Base-by-base conservation (phyloP, 139 green algal species). In the Chlorella sorokiniana region DNA sequence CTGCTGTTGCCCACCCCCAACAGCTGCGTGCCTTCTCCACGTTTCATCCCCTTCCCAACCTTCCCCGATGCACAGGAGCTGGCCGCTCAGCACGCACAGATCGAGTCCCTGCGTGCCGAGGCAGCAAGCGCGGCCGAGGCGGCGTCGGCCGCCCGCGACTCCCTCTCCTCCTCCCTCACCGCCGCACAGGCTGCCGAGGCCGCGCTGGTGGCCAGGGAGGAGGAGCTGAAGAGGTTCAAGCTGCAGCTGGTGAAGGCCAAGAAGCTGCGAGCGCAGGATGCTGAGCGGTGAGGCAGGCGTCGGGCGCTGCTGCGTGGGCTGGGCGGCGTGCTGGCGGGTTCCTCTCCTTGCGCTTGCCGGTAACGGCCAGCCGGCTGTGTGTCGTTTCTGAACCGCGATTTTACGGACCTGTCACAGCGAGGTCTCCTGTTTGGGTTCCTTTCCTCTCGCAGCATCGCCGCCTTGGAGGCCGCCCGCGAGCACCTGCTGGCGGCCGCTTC, bases 161-260 rank as follows among this genome's bases (percentile, higher is more conserved):
- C n/a, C n/a, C n/a, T n/a, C n/a, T n/a, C n/a, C n/a, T n/a, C n/a
- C n/a, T n/a, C n/a, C n/a, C n/a, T n/a, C n/a, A 22, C 56, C 56
- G 56, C 48, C 48, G 16, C 48, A 16, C 48, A 65, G 56, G 56
- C 16, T 29, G 56, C 56, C 23, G 56, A 65, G 56, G 63, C 63
- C 42, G 63, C 63, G 31, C n/a, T 67, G 48, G 72, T 51, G 52
- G 72, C 59, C 29, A 40, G 38, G 37, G 78, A 83, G 14, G 78
- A 83, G 67, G 78, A 83, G 63, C 37, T 83, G 4, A 63, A 40
- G 35, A 83, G 77, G 67, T 83, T 83, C 78, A 83, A 83, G 78
- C 65, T 83, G 78, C 69, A 81, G 78, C 51, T 83, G 45, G 44
- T 83, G 35, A 83, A 83, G 78, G 78, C 78, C 78, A 83, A 77